Conservation (phyloP, 441 rosid species). For the Aquilaria agallochum region DNA sequence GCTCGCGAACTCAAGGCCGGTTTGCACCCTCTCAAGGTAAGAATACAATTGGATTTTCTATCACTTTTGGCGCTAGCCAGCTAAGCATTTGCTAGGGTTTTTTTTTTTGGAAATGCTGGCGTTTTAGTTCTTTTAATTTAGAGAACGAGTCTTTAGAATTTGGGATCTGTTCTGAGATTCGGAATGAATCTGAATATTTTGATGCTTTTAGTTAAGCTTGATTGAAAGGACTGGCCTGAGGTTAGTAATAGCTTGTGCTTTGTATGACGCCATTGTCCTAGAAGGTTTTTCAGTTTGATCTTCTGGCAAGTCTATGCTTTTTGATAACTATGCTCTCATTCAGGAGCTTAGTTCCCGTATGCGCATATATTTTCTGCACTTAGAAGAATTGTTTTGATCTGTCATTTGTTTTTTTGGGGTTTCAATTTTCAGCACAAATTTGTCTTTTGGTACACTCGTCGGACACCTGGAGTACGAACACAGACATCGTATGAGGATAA, state of each 20-base stretch:
- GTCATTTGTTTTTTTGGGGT: slow-evolving; percentile 16
- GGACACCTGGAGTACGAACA: slow-evolving; percentile 82
- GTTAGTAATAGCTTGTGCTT: no score
- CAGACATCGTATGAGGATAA: slow-evolving; percentile 94
- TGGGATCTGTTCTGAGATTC: background rate
- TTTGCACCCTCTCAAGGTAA: slow-evolving; percentile 87
- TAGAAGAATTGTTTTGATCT: no score
- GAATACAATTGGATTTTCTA: background rate
- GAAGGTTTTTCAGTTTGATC: no score
- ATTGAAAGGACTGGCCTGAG: no score
- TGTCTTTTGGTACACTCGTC: slow-evolving; percentile 92
- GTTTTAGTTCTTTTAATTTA: background rate
- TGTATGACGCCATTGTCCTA: no score
- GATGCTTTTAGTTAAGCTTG: background rate
- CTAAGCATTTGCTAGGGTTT: background rate
- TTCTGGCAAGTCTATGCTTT: no score
- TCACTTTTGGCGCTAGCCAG: background rate
- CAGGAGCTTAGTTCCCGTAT: no score
- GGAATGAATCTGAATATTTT: background rate
- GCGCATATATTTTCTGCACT: no score
- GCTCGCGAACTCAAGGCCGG: slow-evolving; percentile 85
- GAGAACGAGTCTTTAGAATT: no score
- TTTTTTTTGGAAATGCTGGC: background rate
- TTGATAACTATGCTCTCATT: no score
- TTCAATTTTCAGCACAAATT: slow-evolving; percentile 58